Base-by-base conservation (phyloP, 441 rosid genomes). In the Pelargonium australe region DNA sequence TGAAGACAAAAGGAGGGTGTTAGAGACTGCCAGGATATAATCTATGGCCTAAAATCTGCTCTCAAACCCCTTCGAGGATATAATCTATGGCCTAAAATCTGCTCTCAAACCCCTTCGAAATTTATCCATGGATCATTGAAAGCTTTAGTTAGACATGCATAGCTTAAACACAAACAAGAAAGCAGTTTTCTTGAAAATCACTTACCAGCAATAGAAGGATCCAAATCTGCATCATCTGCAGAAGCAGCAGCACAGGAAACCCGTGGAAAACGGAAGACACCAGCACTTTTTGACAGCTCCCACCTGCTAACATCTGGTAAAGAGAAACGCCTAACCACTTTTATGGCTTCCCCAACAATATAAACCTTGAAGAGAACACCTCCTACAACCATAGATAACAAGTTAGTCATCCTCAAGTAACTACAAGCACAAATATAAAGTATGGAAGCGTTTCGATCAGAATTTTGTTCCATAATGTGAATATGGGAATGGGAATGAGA, bases 241-340 rank as follows among this genome's bases (percentile, higher is more conserved):
- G 96, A 87, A 83, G 95, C 96, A 49, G 93, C 90, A 72, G 98
- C 95, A 79, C 90, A 90, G 13, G 96, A 92, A 71, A 92, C 95
- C 79, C 96, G 80, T 60, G 98, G 96, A 77, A 90, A 88, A 60
- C 75, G 89, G 63, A 85, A 84, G 2, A 92, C 87, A 28, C 96
- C 96, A 37, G 85, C 87, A 72, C 13, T 81, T 72, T 78, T 84
- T 0, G 86, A 67, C 40, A 87, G 86, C 75, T 85, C 91, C 68
- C 81, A 65, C 55, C 75, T 84, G 63, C 82, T 80, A 13, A 87
- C 84, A 73, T 85, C 78, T 4, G 91, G 91, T 77, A 86, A 81
- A 69, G 91, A 86, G 75, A 85, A 86, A 11, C 91, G 81, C 65
- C 87, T 71, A 28, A 86, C 87, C 37, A 83, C 87, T 71, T 79